These are phyloP conservation scores for Stylosanthes scabra DNA, from an alignment of 331 rosid genomes.

Conservation along the genomic window DNA sequence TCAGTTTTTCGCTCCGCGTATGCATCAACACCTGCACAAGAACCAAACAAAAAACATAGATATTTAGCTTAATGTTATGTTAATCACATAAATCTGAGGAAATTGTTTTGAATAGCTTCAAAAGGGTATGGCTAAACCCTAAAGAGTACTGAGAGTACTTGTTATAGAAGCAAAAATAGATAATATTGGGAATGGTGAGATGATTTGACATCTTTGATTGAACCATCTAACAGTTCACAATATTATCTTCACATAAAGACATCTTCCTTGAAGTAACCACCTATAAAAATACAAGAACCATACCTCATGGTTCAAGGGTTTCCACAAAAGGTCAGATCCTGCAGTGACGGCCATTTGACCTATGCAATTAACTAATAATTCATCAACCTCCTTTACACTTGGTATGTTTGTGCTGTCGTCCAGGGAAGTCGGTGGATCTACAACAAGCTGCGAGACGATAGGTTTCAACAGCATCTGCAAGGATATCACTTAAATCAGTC, in stretches of 20 bases:
- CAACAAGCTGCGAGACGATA: conserved; percentile 72
- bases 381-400: conserved; percentile 76
- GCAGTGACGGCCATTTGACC: conserved; percentile 98
- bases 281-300: neutral
- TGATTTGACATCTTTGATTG: too few relatives aligned
- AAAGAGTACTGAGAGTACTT: neutral
- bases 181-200: too few relatives aligned
- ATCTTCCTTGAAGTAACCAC: too few relatives aligned
- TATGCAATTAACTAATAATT: conserved; percentile 73
- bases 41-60: neutral
- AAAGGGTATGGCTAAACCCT: too few relatives aligned
- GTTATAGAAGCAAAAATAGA: too few relatives aligned
- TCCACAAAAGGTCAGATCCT: conserved; percentile 87
- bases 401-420: conserved; percentile 62
- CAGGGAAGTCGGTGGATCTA: conserved; percentile 75
- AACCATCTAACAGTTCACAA: too few relatives aligned
- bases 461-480: conserved; percentile 85
- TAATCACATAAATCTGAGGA: neutral
- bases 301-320: conserved; percentile 90
- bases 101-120: too few relatives aligned
- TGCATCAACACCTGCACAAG: conserved; percentile 85
- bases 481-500: conserved; percentile 28
- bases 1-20: conserved; percentile 76
- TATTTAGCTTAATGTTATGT: conserved; percentile 6
- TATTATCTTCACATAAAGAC: too few relatives aligned